Evolutionary conservation across 192 early-diverging fungal species (phyloP).

Genomic region (Coemansia sp.): DNA sequence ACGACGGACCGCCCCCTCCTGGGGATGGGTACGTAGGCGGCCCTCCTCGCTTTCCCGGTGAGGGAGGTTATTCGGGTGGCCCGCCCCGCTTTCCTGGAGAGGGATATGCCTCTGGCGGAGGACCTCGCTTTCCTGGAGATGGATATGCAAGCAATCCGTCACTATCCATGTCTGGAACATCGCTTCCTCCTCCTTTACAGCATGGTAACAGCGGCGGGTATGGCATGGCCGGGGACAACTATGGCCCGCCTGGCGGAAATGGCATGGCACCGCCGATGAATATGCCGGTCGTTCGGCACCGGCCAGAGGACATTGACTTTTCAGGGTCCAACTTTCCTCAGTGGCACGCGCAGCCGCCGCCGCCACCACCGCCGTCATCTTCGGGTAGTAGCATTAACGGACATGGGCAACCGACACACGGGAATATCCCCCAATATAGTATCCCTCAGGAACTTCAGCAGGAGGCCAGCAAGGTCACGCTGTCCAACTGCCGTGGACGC

Average conservation of each 20-base stretch:
- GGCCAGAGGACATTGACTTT: conserved; percentile 52
- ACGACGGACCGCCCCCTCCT: neutral
- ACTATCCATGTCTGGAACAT: neutral
- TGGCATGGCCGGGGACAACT: conserved; percentile 13
- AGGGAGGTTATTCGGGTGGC: neutral
- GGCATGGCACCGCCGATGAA: conserved; percentile 30
- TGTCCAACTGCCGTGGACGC: conserved; percentile 60
- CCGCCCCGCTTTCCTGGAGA: conserved; percentile 1
- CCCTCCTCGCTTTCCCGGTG: neutral
- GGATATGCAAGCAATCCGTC: conserved; percentile 10
- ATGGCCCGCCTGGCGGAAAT: conserved; percentile 12
- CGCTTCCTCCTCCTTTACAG: conserved; percentile 7
- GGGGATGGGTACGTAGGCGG: neutral
- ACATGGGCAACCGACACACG: conserved; percentile 31
- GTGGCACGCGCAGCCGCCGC: conserved; percentile 27
- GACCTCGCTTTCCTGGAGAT: conserved; percentile 20
- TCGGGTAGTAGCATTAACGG: conserved; percentile 16
- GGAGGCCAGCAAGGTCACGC: conserved; percentile 42
- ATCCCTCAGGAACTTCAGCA: conserved; percentile 53
- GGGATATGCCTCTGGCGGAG: conserved; percentile 2
- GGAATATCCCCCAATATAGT: conserved; percentile 47
- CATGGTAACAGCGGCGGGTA: conserved; percentile 11
- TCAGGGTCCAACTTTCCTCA: conserved; percentile 41
- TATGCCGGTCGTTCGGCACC: conserved; percentile 41
- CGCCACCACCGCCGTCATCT: conserved; percentile 12